These are phyloP conservation scores for Pythium sp. DNA, from an alignment of 352 stramenopile genomes.

Conservation along the genomic window DNA sequence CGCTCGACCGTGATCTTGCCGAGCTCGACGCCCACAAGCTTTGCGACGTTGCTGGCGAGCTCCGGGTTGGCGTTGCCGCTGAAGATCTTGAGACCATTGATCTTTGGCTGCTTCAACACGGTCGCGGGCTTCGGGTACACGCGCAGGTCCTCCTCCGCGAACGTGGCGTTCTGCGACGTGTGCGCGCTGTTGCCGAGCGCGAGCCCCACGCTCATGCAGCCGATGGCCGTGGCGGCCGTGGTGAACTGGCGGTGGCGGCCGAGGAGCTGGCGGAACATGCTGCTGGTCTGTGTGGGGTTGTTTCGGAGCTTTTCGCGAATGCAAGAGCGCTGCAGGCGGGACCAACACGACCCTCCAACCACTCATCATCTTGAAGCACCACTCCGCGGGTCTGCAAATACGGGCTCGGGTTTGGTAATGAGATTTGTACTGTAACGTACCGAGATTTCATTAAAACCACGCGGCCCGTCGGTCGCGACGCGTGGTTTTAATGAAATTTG, in stretches of 20 bases:
- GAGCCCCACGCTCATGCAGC: constrained; percentile 41
- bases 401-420: no score
- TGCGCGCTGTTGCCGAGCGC: constrained; percentile 32
- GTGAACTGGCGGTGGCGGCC: constrained; percentile 49
- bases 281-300: background rate
- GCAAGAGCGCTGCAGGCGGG: background rate
- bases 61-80: constrained; percentile 97
- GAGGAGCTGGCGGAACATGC: constrained; percentile 74
- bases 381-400: no score
- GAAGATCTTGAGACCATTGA: constrained; percentile 96
- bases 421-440: no score
- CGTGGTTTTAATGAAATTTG: no score
- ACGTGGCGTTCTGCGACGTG: constrained; percentile 31
- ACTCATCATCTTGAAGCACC: no score
- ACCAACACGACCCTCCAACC: background rate
- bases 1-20: constrained; percentile 97
- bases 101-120: constrained; percentile 85
- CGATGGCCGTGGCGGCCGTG: constrained; percentile 44
- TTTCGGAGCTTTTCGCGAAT: constrained; percentile 13
- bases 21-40: constrained; percentile 96
- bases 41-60: constrained; percentile 96
- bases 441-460: no score
- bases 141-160: constrained; percentile 44
- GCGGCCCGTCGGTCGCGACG: no score
- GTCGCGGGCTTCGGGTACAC: constrained; percentile 48